Conservation (phyloP, 495 filamentous ascomycete genomes). For the Lichina pygmaea region DNA sequence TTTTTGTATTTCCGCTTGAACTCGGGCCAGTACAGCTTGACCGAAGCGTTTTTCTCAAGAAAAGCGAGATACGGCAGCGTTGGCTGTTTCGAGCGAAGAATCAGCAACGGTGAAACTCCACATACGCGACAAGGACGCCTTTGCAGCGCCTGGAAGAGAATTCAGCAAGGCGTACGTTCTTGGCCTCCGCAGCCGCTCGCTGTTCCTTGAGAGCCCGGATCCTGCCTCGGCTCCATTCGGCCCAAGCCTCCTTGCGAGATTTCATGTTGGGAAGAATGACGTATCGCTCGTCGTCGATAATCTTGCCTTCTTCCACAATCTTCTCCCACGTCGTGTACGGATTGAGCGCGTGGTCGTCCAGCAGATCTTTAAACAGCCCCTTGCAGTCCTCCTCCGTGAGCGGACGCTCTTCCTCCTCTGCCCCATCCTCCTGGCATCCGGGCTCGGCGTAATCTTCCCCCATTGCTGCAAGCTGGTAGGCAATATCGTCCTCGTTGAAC, state of each 20-base stretch:
- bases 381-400: slow-evolving; percentile 14
- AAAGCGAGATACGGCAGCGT: slow-evolving; percentile 62
- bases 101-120: not conserved
- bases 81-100: slow-evolving; percentile 15
- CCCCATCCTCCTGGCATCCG: slow-evolving; percentile 44
- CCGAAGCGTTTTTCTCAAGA: slow-evolving; percentile 51
- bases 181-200: slow-evolving; percentile 51
- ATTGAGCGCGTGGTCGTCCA: slow-evolving; percentile 55
- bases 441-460: slow-evolving; percentile 35
- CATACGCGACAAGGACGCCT: not conserved
- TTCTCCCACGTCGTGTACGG: slow-evolving; percentile 88
- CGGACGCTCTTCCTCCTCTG: slow-evolving; percentile 43
- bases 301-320: slow-evolving; percentile 49
- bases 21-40: slow-evolving; percentile 89
- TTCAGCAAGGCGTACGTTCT: slow-evolving; percentile 19
- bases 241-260: slow-evolving; percentile 53
- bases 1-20: slow-evolving; percentile 79
- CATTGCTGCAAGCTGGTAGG: slow-evolving; percentile 73
- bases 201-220: slow-evolving; percentile 44
- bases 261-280: slow-evolving; percentile 58
- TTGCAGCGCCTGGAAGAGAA: not conserved
- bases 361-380: slow-evolving; percentile 56
- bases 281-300: slow-evolving; percentile 71
- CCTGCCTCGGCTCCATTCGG: slow-evolving; percentile 47
- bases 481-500: slow-evolving; percentile 88